Percentiles rank a stretch among this genome's conserved stretches.
Conservation (phyloP, 768 basidiomycete species). For the Epithele typhae region DNA sequence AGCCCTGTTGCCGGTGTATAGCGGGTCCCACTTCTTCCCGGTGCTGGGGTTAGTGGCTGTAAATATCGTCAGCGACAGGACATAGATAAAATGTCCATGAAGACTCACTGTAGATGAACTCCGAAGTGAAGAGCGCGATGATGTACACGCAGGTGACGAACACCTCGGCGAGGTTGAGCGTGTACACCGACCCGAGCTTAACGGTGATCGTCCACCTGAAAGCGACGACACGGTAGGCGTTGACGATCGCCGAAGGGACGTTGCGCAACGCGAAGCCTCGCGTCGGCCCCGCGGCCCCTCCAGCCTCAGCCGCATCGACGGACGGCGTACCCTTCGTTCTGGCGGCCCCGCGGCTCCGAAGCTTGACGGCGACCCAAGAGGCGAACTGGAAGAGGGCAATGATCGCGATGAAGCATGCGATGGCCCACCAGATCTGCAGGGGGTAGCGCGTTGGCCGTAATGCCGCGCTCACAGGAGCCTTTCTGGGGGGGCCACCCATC, state of each 20-base stretch:
- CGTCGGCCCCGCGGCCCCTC: neutral
- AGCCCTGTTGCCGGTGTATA: constrained; percentile 32
- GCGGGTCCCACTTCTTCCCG: constrained; percentile 18
- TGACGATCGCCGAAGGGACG: constrained; percentile 22
- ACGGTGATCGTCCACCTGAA: constrained; percentile 29
- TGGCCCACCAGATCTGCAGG: constrained; percentile 37
- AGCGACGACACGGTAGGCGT: constrained; percentile 27
- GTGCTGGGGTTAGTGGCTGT: constrained; percentile 20
- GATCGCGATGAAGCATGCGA: constrained; percentile 39
- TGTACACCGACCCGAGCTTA: constrained; percentile 27
- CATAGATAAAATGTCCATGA: neutral
- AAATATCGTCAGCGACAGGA: neutral
- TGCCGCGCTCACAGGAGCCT: neutral
- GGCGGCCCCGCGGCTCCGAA: neutral
- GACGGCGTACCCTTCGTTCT: neutral
- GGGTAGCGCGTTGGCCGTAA: constrained; percentile 29
- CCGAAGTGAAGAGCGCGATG: constrained; percentile 25
- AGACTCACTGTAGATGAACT: constrained; percentile 24
- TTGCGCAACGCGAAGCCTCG: constrained; percentile 16
- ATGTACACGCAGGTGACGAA: constrained; percentile 33
- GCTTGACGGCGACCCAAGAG: constrained; percentile 12
- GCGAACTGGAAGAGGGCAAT: constrained; percentile 32
- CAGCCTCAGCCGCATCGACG: constrained; percentile 7
- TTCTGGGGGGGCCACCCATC: neutral
- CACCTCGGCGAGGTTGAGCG: constrained; percentile 34